Base-by-base conservation (phyloP, 768 basidiomycete species). In the Epithele typhae region DNA sequence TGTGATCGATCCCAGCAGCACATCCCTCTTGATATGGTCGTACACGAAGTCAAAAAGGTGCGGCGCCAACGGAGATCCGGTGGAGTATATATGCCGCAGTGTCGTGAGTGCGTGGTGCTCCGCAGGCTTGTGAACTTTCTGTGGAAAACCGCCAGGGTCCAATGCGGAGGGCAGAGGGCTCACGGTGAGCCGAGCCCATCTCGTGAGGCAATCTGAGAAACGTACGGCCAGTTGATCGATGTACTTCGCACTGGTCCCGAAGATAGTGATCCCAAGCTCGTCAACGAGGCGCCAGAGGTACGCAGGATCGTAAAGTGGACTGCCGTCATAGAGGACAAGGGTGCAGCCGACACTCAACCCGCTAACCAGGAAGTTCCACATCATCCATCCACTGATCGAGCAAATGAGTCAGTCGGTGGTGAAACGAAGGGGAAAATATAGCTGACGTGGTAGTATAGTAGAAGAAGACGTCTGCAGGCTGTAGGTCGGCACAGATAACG, bases 241-340 rank as follows among this genome's bases (percentile, higher is more conserved):
- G 61, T 87, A 90, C 64, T 90, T 90, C 19, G 88, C 88, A 61
- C 84, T 84, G 15, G 87, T 88, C 17, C 89, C 88, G 66, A 89
- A 87, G 50, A 88, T 76, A 27, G 84, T 84, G 51, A 92, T 83
- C 12, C 78, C 77, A 34, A 86, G 68, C 17, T 77, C 68, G 59
- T 87, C 84, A 15, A 82, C 78, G 25, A 87, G 70, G 32, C 72
- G 73, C 83, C 85, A 92, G 24, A 91, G 68, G 46, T 76, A 73
- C 8, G 74, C 63, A 17, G 81, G 82, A 40, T 83, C 79, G 51
- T 77, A 73, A 39, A 91, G 68, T 3, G 89, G 89, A 52, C 84
- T 87, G 23, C 89, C 88, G 61, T 91, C 88, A 65, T 85, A 92
- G 40, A 89, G 65, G 25, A 91, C 80, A 11, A 90, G 71, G 4